Conservation (phyloP, 1,139 yeast species). For the Taiozyma onychis region DNA sequence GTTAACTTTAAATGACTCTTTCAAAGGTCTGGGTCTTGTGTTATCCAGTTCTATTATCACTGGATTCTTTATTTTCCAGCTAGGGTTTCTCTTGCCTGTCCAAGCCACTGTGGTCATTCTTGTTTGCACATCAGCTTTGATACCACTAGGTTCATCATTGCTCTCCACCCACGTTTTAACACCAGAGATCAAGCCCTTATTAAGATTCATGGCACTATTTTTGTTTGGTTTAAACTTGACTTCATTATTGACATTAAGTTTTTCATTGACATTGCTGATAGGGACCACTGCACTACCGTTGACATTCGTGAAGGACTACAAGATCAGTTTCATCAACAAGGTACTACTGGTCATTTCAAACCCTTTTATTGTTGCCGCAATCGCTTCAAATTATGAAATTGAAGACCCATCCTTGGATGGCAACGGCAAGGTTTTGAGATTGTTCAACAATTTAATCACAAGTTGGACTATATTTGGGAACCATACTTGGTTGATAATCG, state of each 20-base stretch:
- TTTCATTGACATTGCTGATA: constrained; percentile 68
- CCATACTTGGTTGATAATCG: constrained; percentile 82
- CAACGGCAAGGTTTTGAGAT: constrained; percentile 24
- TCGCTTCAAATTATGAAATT: constrained; percentile 33
- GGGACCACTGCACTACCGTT: constrained; percentile 70
- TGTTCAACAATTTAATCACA: constrained; percentile 35
- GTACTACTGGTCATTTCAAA: constrained; percentile 42
- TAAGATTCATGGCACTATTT: constrained; percentile 42
- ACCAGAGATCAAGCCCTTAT: constrained; percentile 15
- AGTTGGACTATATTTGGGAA: constrained; percentile 70
- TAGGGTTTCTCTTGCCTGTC: constrained; percentile 15
- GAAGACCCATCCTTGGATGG: constrained; percentile 25
- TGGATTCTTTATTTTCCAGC: constrained; percentile 24
- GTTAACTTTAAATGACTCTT: constrained; percentile 1
- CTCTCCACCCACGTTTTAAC: neutral
- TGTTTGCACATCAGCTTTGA: constrained; percentile 14
- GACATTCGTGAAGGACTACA: constrained; percentile 42
- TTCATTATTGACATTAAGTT: constrained; percentile 76
- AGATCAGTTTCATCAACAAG: constrained; percentile 26
- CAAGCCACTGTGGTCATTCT: constrained; percentile 11
- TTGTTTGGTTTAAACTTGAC: constrained; percentile 66
- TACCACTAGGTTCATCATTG: constrained; percentile 3
- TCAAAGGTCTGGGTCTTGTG: constrained; percentile 4
- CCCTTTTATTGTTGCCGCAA: constrained; percentile 44
- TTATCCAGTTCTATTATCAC: constrained; percentile 11